Conservation (phyloP, 768 basidiomycete genomes). For the Boletus reticulatus region DNA sequence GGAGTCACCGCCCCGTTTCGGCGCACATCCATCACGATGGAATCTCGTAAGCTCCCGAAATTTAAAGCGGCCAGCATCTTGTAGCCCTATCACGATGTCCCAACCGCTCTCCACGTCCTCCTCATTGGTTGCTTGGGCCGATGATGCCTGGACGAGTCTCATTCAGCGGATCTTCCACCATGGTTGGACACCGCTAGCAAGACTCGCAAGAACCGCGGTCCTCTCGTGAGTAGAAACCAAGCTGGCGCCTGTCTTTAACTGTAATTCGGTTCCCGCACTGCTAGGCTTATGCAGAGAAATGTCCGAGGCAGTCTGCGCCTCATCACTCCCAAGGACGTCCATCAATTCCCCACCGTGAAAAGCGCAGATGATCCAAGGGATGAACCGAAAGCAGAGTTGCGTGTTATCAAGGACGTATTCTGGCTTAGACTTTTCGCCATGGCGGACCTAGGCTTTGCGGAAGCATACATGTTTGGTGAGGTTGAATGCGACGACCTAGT, state of each 20-base stretch:
- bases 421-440: not conserved
- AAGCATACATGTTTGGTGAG: not conserved
- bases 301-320: not conserved
- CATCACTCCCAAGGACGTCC: not conserved
- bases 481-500: not conserved
- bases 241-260: not conserved
- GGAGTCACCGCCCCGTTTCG: no score
- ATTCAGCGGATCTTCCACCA: conserved; percentile 31
- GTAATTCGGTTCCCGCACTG: not conserved
- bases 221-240: not conserved
- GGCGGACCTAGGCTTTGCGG: not conserved
- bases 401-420: not conserved
- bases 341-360: not conserved
- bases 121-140: not conserved
- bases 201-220: not conserved
- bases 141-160: conserved; percentile 35
- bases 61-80: no score
- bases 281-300: not conserved
- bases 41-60: no score
- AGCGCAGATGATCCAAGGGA: not conserved
- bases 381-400: not conserved
- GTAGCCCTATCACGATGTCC: not conserved
- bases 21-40: no score
- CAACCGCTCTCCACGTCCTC: not conserved
- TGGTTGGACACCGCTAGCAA: not conserved